Evolutionary conservation across 2,329 filamentous ascomycete genomes (phyloP).

Genomic region (Colletotrichum sp.): DNA sequence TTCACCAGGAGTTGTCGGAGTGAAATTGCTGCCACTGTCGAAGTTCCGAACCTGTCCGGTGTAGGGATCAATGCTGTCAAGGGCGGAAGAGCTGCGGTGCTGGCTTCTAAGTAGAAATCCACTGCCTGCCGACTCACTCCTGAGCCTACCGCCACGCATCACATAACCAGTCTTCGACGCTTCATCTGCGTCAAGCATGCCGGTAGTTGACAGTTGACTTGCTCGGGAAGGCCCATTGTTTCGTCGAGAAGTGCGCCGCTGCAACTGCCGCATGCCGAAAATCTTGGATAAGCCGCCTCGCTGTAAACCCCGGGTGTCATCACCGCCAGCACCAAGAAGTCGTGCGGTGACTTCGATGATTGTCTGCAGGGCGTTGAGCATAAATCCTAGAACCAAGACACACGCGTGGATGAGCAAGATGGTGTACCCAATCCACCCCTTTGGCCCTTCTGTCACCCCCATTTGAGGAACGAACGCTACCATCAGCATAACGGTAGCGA

Average conservation of each 20-base stretch:
- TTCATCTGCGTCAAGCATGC: slow-evolving; percentile 76
- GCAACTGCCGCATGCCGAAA: slow-evolving; percentile 89
- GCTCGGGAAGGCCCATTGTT: slow-evolving; percentile 68
- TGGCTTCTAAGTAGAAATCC: slow-evolving; percentile 45
- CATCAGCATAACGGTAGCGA: slow-evolving; percentile 77
- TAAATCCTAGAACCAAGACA: slow-evolving; percentile 89
- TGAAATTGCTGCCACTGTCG: slow-evolving; percentile 68
- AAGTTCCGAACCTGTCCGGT: slow-evolving; percentile 50
- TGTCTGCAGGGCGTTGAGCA: slow-evolving; percentile 89
- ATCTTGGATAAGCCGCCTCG: slow-evolving; percentile 88
- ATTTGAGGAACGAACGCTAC: slow-evolving; percentile 86
- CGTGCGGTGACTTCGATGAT: slow-evolving; percentile 87
- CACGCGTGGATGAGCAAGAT: slow-evolving; percentile 86
- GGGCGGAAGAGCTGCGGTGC: slow-evolving; percentile 59
- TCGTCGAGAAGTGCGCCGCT: slow-evolving; percentile 70
- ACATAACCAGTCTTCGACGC: slow-evolving; percentile 66
- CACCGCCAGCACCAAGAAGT: slow-evolving; percentile 80
- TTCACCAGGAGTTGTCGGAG: slow-evolving; percentile 76
- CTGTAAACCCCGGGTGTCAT: slow-evolving; percentile 71
- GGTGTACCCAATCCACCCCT: slow-evolving; percentile 94
- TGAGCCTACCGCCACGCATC: slow-evolving; percentile 57
- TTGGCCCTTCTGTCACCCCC: slow-evolving; percentile 76
- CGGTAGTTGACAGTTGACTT: slow-evolving; percentile 82
- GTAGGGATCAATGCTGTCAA: slow-evolving; percentile 56
- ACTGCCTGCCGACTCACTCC: slow-evolving; percentile 67